Evolutionary conservation across 768 basidiomycete genomes (phyloP), one percentile per base, ranked within the genome.

Genomic region (Panaeolus cyanescens): DNA sequence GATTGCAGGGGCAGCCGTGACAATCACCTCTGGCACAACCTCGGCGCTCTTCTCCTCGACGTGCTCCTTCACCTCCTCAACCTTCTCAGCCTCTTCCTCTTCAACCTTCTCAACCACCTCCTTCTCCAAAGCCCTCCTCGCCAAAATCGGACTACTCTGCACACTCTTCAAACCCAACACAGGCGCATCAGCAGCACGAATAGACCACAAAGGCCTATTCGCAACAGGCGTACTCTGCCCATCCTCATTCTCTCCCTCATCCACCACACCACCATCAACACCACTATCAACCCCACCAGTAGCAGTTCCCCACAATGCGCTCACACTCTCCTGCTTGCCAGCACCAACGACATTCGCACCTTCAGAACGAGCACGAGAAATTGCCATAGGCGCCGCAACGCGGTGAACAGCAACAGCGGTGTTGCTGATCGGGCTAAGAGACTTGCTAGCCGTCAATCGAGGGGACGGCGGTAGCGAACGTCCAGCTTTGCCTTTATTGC

Each of bases 141-240:
- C 20, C 50, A 56, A 32, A 22, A 59, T 40, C 5, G 32, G 22
- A 9, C 25, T n/a, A 32, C 32, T 25, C 25, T 37, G 39, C 28
- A 56, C 28, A 54, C 58, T 62, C 8, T 36, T 22, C 6, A 76
- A 59, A 3, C 81, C 81, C 32, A 83, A 71, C 8, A 77, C 67
- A 5, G 79, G 79, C 6, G 80, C 77, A 58, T 79, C 79, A 0
- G 76, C 60, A 2, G 80, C 81, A 30, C 80, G 79, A 37, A 76
- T 56, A 1, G 79, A 80, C 82, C 81, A 83, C 17, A 56, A 54
- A 6, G 64, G 67, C 56, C 32, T 62, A 32, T 22, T 31, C 37
- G 5, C 36, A 28, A 55, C 59, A 55, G 59, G 53, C 32, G 57
- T 54, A 0, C 59, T 61, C 17, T 56, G 53, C 4, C 32, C 57